phyloP scores from a whole-genome alignment of 306 rosid genomes.

The Echinosophora koreensis region DNA sequence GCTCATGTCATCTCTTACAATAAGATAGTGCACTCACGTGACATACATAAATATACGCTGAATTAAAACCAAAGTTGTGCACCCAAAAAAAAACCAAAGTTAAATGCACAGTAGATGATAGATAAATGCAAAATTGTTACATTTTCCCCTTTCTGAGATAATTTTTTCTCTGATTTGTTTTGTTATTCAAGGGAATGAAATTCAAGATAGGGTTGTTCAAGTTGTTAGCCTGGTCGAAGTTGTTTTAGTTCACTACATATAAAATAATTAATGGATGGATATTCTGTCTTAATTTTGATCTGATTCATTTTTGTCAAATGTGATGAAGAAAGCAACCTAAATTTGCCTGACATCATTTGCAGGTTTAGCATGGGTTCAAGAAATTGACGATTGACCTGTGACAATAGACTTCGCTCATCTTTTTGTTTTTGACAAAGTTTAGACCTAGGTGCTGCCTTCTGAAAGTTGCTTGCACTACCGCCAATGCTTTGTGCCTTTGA shows the following conservation, averaged over 20 bases:
- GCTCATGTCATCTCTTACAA: too few relatives aligned
- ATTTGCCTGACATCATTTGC: conserved; percentile 42
- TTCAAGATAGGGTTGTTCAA: not conserved
- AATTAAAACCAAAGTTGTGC: not conserved
- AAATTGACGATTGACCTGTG: conserved; percentile 70
- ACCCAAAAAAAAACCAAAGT: too few relatives aligned
- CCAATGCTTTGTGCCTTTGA: conserved; percentile 44
- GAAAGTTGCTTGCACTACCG: conserved; percentile 37
- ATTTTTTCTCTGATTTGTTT: not conserved
- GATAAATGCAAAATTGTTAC: not conserved
- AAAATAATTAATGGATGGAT: conserved; percentile 1
- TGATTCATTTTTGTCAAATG: not conserved
- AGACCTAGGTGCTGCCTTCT: conserved; percentile 38
- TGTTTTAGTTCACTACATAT: not conserved
- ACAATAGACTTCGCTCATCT: conserved; percentile 24
- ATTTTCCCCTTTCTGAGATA: not conserved
- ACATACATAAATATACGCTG: not conserved
- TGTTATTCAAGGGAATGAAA: not conserved
- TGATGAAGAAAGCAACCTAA: conserved; percentile 36
- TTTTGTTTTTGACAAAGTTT: conserved; percentile 34
- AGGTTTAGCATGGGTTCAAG: conserved; percentile 96
- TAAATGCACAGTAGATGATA: not conserved
- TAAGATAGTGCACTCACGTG: not conserved
- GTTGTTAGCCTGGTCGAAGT: conserved; percentile 22
- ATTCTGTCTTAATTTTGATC: conserved; percentile 33